These are phyloP conservation scores for Chaetomium sp. DNA, from an alignment of 2,329 filamentous ascomycete species.

Conservation along the genomic window DNA sequence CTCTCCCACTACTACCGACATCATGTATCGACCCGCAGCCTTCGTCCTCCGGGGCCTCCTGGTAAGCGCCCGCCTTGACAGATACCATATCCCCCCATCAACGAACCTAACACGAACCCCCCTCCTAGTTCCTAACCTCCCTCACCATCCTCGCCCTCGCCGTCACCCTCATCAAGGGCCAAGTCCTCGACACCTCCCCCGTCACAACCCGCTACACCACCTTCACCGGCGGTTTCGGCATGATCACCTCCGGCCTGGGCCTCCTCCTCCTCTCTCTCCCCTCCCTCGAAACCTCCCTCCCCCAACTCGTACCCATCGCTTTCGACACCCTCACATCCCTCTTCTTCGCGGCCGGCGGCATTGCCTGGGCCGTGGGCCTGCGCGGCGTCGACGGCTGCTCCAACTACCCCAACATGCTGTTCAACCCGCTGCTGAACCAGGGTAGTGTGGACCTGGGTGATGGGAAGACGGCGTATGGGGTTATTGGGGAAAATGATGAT, in stretches of 20 bases:
- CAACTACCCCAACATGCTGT: conserved; percentile 6
- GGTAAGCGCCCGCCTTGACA: conserved; percentile 1
- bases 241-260: conserved; percentile 13
- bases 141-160: conserved; percentile 16
- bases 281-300: conserved; percentile 10
- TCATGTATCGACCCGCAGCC: conserved; percentile 8
- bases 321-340: conserved; percentile 14
- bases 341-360: conserved; percentile 20
- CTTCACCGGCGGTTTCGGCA: conserved; percentile 20
- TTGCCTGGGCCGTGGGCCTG: conserved; percentile 20
- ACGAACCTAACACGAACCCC: neutral
- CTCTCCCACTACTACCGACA: neutral
- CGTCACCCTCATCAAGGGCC: conserved; percentile 13
- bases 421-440: conserved; percentile 20
- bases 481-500: neutral
- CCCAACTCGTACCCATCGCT: conserved; percentile 1
- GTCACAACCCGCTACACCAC: conserved; percentile 20
- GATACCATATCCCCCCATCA: neutral
- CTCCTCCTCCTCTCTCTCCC: conserved; percentile 15
- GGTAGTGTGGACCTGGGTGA: conserved; percentile 1
- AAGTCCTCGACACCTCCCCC: conserved; percentile 12
- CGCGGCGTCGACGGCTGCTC: conserved; percentile 8
- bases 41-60: conserved; percentile 16
- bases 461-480: neutral
- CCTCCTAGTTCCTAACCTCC: conserved; percentile 15